A percentile compares a stretch with the other conserved stretches of the same genome.
Evolutionary conservation across 2,329 filamentous ascomycete genomes (phyloP).

Genomic region (Tolypocladium endophyticum): DNA sequence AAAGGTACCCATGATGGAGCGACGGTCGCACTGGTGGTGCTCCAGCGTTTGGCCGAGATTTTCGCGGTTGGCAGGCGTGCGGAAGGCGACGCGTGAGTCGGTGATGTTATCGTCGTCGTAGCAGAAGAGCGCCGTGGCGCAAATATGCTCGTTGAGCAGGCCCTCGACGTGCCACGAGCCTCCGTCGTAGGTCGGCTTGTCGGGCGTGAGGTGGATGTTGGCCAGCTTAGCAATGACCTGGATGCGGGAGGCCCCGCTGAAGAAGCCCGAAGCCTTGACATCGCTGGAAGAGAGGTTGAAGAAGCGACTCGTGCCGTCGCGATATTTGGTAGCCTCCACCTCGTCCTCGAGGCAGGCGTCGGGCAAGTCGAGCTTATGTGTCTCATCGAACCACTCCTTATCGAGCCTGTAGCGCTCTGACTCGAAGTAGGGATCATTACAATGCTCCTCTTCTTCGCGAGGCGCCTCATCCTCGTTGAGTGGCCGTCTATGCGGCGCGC

Average conservation of each 20-base stretch:
- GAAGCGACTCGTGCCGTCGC: neutral
- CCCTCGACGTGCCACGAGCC: conserved; percentile 48
- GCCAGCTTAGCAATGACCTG: conserved; percentile 56
- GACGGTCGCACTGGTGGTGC: conserved; percentile 21
- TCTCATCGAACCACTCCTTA: conserved; percentile 15
- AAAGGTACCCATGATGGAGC: conserved; percentile 22
- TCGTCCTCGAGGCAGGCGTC: conserved; percentile 1
- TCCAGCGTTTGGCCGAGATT: conserved; percentile 7
- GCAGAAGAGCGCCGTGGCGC: conserved; percentile 52
- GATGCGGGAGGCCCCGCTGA: conserved; percentile 22
- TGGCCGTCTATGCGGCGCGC: too few species aligned
- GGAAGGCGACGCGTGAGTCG: conserved; percentile 38
- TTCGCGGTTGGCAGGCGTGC: conserved; percentile 24
- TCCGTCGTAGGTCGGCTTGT: conserved; percentile 41
- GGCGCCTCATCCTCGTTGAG: conserved; percentile 13
- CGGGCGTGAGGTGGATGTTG: conserved; percentile 49
- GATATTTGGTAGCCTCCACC: too few species aligned
- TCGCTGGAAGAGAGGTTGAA: conserved; percentile 5
- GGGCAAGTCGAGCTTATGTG: conserved; percentile 11
- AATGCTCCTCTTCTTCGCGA: conserved; percentile 12
- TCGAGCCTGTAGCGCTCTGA: conserved; percentile 7
- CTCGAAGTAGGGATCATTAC: neutral
- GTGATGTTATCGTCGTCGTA: conserved; percentile 51
- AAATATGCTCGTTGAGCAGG: conserved; percentile 51
- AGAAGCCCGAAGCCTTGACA: conserved; percentile 18